Evolutionary conservation across 192 early-diverging fungal genomes (phyloP), one percentile per base, ranked within the genome.

Genomic region (Cetraspora pellucida): DNA sequence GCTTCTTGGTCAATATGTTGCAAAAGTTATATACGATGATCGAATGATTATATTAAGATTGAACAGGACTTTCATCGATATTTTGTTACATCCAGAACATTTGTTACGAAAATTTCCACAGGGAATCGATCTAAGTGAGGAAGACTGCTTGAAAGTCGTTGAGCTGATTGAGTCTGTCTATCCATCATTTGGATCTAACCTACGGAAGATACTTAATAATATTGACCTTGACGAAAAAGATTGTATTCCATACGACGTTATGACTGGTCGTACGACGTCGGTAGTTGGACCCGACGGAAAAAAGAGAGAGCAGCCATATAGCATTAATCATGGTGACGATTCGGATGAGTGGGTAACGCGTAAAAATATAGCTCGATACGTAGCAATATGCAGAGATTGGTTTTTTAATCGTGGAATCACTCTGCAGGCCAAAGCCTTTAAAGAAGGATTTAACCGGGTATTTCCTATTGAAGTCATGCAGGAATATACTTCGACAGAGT

Each of bases 21-120:
- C 93, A 28, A 95, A 96, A 81, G 92, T 93, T 2, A 81, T 97
- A 81, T 81, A 97, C 47, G 97, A 98, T 75, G 87, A 87, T 44
- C 85, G 97, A 59, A 88, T 94, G 9, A 86, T 98, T 45, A 95
- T 97, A 19, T 54, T 54, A 54, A 14, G 16, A 54, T 13, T 37
- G 77, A 77, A 69, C 74, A 28, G 6, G 27, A 28, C 61, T 17
- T 28, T 64, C 25, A 63, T 37, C 21, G 30, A 63, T 30, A 17
- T 63, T 63, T 16, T 64, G 27, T 25, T 37, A 28, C 23, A 64
- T 28, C 61, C 27, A 8, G 37, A 17, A 28, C 28, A 64, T 8
- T 6, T 37, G 9, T 27, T 7, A 3, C 25, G 23, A 0, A 64
- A 43, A 16, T 9, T 37, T 64, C 25, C 61, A 27, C 30, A 11